A percentile compares a stretch with the other conserved stretches of the same genome.
Evolutionary conservation across 192 early-diverging fungal genomes (phyloP).

Genomic region (Coemansia umbellata): DNA sequence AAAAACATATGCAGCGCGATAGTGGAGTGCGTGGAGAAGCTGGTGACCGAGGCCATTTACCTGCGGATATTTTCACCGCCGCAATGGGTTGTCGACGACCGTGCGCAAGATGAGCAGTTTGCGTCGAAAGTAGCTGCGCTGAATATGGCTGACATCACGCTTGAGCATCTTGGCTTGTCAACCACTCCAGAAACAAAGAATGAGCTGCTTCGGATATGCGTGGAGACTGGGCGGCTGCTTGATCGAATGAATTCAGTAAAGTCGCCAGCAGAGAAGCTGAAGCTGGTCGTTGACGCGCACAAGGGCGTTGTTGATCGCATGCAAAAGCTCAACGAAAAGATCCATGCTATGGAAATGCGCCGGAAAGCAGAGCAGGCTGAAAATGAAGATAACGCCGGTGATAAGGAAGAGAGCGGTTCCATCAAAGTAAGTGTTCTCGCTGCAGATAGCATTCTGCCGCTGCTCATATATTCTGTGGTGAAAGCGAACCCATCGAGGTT

Average conservation of each 20-base stretch:
- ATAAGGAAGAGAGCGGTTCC: not conserved
- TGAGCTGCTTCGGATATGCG: constrained; percentile 27
- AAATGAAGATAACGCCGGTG: not conserved
- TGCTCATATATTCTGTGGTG: constrained; percentile 66
- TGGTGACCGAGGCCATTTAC: constrained; percentile 31
- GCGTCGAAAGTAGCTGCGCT: constrained; percentile 66
- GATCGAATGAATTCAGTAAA: constrained; percentile 19
- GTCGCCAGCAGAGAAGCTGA: constrained; percentile 48
- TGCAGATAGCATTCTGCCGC: constrained; percentile 64
- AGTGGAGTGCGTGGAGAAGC: constrained; percentile 41
- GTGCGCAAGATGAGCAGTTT: constrained; percentile 57
- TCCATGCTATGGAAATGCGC: not conserved
- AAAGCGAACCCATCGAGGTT: constrained; percentile 65
- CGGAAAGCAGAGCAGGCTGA: not conserved
- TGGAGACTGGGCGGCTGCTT: constrained; percentile 27
- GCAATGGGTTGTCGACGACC: constrained; percentile 47
- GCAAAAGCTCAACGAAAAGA: constrained; percentile 21
- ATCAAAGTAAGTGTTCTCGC: constrained; percentile 4
- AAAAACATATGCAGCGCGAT: constrained; percentile 15
- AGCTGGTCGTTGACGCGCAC: constrained; percentile 44
- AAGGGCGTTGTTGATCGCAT: constrained; percentile 39
- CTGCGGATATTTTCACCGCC: constrained; percentile 29
- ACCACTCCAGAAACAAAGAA: not conserved
- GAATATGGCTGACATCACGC: constrained; percentile 57
- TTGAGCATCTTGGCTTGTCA: constrained; percentile 58